Base-by-base conservation (phyloP, 2,329 filamentous ascomycete genomes). In the Apiospora phragmitis region DNA sequence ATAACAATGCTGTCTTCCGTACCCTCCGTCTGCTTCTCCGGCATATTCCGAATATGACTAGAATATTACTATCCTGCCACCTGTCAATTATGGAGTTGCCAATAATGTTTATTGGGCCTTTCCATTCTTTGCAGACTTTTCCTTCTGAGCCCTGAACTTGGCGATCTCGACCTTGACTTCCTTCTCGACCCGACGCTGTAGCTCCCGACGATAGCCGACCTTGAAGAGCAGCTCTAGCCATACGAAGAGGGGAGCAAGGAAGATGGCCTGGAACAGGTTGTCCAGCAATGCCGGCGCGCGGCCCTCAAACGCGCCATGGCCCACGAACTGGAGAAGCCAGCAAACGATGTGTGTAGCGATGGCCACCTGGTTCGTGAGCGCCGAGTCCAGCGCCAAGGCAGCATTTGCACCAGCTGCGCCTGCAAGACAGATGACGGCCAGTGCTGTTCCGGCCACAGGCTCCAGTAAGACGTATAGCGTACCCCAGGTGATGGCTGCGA, bases 161-260 rank as follows among this genome's bases (percentile, higher is more conserved):
- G 89, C 87, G 74, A 98, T 87, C 80, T 97, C 94, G 75, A 89
- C 85, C 78, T 91, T 83, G 4, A 98, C 93, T 47, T 88, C 90
- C 79, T 91, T 90, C 72, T 95, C 90, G 62, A 98, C 89, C 68
- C 95, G 90, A 72, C 88, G 87, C 83, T 95, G 94, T 75, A 99
- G 85, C 81, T 97, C 94, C 1, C 92, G 93, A 71, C 96, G 90
- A 82, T 98, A 99, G 67, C 96, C 96, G 68, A 97, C 89, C 77
- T 87, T 90, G 85, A 99, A 99, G 35, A 99, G 87, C 32, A 97
- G 83, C 84, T 98, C 95, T 76, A 99, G 92, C 93, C 96, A 99
- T 71, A 98, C 95, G 77, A 98, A 99, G 78, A 99, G 92, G 11
- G 96, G 96, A 0, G 96, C 96, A 32, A 98, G 87, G 78, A 98